Evolutionary conservation across 257 asterid species (phyloP).

Genomic region (Thymus mandschuricus): DNA sequence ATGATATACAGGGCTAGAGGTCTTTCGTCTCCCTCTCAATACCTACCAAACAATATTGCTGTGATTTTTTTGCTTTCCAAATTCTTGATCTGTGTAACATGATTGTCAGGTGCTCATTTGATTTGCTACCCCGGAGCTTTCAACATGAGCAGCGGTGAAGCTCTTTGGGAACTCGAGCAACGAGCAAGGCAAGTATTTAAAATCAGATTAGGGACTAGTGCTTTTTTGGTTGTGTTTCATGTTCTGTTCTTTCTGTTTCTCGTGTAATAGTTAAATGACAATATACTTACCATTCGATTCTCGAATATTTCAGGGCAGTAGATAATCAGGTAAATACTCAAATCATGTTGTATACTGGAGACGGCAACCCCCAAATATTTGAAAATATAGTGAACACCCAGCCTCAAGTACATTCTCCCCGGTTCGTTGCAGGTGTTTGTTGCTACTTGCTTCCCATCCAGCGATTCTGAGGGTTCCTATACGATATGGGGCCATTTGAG

Average conservation of each 20-base stretch:
- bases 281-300: background rate
- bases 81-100: background rate
- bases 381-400: no score
- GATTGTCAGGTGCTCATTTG: slow-evolving; percentile 42
- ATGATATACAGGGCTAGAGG: slow-evolving; percentile 45
- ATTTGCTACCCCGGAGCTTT: slow-evolving; percentile 53
- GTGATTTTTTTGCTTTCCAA: background rate
- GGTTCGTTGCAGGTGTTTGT: slow-evolving; percentile 34
- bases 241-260: background rate
- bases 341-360: background rate
- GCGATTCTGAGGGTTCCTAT: slow-evolving; percentile 47
- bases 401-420: no score
- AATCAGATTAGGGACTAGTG: no score
- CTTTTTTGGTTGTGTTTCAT: background rate
- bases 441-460: slow-evolving; percentile 56
- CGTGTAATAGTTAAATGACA: background rate
- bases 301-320: slow-evolving; percentile 7
- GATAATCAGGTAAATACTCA: background rate
- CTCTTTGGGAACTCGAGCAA: slow-evolving; percentile 51
- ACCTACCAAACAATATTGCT: background rate
- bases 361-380: no score
- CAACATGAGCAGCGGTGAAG: slow-evolving; percentile 43
- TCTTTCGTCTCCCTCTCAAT: background rate
- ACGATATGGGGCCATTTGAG: slow-evolving; percentile 50
- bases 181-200: slow-evolving; percentile 44